Evolutionary conservation across 768 basidiomycete species (phyloP), one percentile per base, ranked within the genome.

Genomic region (Mycena maculata): DNA sequence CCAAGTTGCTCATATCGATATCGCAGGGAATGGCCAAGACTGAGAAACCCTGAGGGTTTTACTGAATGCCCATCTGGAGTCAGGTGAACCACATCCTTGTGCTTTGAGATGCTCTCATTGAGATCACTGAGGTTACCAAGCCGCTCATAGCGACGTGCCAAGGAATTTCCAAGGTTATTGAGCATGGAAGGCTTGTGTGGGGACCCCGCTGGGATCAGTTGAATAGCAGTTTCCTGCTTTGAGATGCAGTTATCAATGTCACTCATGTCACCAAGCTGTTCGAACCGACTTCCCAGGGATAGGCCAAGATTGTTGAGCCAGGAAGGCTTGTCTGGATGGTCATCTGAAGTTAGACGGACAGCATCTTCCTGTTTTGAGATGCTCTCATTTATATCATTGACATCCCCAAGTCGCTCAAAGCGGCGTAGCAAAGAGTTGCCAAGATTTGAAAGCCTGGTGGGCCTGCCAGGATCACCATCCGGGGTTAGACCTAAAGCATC

Each of bases 1-100:
- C 54, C 49, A 41, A 52, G 44, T 11, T 25, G 58, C 49, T 65
- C n/a, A 54, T 48, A 66, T 6, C 64, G 64, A 11, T 13, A 1
- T 6, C 6, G n/a, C 18, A 67, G 59, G 12, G 58, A 44, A 45
- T 7, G 31, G n/a, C 57, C 68, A 33, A 48, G 47, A 28, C 60
- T 65, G 50, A 54, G 36, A 2, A 65, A 42, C 23, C 12, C 42
- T 7, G 18, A 16, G 7, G 63, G 53, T 42, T 22, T 22, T 18
- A 39, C 30, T 18, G 64, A 28, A 48, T 52, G 64, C 13, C 48
- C 58, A 20, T 30, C 33, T 7, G 33, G 33, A 36, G 13, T 36
- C 8, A 36, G 33, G 33, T 36, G 33, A 36, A 36, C 33, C 6
- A 36, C 33, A 36, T 6, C 13, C 33, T 36, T 13, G 8, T 7